Conservation (phyloP, 495 filamentous ascomycete genomes). For the Articulospora tetracladia region DNA sequence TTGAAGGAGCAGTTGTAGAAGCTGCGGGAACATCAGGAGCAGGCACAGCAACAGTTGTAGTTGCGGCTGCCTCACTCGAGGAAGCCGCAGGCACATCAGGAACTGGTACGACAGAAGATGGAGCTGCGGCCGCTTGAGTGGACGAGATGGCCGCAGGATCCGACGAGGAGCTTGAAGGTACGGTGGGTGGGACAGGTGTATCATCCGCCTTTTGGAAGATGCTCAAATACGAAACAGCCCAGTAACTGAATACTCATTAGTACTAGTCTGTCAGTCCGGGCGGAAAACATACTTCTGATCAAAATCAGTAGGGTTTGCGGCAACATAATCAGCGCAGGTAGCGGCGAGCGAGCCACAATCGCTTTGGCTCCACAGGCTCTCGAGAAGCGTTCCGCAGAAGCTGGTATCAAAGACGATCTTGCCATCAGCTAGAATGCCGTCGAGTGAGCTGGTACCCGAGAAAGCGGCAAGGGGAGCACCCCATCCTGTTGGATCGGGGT, state of each 20-base stretch:
- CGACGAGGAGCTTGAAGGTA: neutral
- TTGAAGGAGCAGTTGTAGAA: neutral
- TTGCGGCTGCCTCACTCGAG: neutral
- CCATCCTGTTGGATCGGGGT: conserved; percentile 38
- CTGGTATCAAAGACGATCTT: conserved; percentile 70
- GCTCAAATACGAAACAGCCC: neutral
- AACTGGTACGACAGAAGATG: neutral
- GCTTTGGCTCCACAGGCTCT: neutral
- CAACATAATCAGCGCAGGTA: conserved; percentile 56
- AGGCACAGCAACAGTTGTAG: neutral
- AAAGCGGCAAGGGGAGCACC: conserved; percentile 66
- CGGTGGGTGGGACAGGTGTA: neutral
- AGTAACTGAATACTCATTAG: neutral
- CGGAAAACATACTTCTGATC: neutral
- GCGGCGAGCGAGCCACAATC: conserved; percentile 3
- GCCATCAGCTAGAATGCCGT: conserved; percentile 61
- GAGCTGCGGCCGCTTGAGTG: neutral
- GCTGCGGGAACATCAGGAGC: neutral
- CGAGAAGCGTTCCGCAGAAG: conserved; percentile 76
- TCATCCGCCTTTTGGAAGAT: neutral
- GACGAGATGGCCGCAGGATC: neutral
- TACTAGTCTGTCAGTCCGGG: neutral
- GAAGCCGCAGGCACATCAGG: neutral
- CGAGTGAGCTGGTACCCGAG: conserved; percentile 55
- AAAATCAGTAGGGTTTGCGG: conserved; percentile 6